Conservation (phyloP, 805 yeast species). For the Kurtzmaniella fragi region DNA sequence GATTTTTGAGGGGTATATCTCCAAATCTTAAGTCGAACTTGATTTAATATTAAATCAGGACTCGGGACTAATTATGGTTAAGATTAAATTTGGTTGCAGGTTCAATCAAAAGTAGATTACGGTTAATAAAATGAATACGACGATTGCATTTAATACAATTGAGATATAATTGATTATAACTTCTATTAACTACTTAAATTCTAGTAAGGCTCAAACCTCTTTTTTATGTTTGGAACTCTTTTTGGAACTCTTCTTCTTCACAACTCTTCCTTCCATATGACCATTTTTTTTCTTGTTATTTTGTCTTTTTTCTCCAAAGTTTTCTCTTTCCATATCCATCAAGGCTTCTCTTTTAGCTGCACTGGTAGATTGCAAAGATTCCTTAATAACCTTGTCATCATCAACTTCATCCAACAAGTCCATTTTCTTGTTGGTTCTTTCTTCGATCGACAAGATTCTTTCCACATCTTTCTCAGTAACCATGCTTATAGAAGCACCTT, state of each 20-base stretch:
- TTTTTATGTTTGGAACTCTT: conserved; percentile 1
- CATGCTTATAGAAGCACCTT: conserved; percentile 77
- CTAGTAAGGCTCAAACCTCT: not conserved
- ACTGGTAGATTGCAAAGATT: conserved; percentile 63
- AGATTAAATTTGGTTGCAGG: no score
- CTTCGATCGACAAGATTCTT: conserved; percentile 81
- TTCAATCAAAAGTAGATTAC: no score
- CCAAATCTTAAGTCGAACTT: no score
- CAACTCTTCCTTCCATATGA: conserved; percentile 8
- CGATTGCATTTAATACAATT: conserved; percentile 1
- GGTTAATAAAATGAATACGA: no score
- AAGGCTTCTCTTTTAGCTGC: conserved; percentile 85
- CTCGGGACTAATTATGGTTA: no score
- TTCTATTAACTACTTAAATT: not conserved
- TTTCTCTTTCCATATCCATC: conserved; percentile 90
- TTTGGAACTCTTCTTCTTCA: conserved; percentile 12
- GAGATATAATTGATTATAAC: not conserved
- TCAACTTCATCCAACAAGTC: conserved; percentile 63
- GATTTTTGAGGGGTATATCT: conserved; percentile 13
- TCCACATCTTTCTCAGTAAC: conserved; percentile 82
- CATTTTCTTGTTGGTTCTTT: conserved; percentile 75
- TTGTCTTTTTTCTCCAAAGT: conserved; percentile 71
- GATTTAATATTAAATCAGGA: not conserved
- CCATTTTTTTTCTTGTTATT: conserved; percentile 42
- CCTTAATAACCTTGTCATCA: conserved; percentile 73